These are phyloP conservation scores for Blastosporella zonata DNA, from an alignment of 1,284 basidiomycete genomes.

Conservation along the genomic window DNA sequence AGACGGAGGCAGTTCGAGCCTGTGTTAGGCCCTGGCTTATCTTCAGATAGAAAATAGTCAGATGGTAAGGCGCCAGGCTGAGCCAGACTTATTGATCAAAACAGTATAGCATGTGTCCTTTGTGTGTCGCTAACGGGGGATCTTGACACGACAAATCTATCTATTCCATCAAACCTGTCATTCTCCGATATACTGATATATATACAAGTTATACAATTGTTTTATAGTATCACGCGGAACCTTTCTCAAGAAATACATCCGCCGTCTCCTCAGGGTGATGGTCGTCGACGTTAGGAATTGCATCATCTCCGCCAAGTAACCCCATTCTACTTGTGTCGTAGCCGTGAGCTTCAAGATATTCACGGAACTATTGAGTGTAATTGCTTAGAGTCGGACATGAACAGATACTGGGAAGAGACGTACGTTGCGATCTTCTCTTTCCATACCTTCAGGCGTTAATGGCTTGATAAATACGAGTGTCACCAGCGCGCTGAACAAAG, in stretches of 20 bases:
- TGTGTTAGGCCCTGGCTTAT: too few relatives aligned
- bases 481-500: conserved; percentile 76
- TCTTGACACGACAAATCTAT: too few relatives aligned
- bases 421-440: conserved; percentile 66
- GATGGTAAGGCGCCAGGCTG: too few relatives aligned
- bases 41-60: too few relatives aligned
- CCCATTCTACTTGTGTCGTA: conserved; percentile 55
- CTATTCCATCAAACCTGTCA: too few relatives aligned
- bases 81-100: too few relatives aligned
- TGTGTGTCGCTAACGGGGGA: too few relatives aligned
- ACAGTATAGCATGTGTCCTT: too few relatives aligned
- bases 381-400: background rate
- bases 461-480: conserved; percentile 77
- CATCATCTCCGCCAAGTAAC: conserved; percentile 21
- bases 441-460: conserved; percentile 79
- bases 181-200: too few relatives aligned
- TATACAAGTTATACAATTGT: too few relatives aligned
- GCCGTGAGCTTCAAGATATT: conserved; percentile 73
- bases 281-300: background rate
- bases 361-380: conserved; percentile 63
- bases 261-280: background rate
- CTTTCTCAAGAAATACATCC: background rate
- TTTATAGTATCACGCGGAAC: background rate
- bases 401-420: conserved; percentile 19
- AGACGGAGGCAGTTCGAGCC: too few relatives aligned